Evolutionary conservation across 2,329 filamentous ascomycete species (phyloP).

Genomic region (Fusarium nodosum): DNA sequence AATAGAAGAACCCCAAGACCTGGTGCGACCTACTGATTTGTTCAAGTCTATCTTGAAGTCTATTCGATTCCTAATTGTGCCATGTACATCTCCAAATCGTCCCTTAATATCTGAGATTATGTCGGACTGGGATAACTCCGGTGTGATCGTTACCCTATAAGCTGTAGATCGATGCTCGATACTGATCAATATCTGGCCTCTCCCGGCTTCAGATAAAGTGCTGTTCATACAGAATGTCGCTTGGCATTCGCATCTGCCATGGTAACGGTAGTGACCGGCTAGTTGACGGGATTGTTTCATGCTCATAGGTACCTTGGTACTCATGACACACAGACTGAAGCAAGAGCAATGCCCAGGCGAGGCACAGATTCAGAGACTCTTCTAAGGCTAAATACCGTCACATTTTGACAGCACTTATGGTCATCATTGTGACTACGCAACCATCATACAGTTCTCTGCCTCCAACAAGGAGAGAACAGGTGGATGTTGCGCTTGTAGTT

Average conservation of each 20-base stretch:
- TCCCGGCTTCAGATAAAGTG: background rate
- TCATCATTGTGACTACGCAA: background rate
- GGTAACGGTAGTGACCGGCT: background rate
- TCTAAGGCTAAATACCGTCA: background rate
- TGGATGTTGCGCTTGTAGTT: background rate
- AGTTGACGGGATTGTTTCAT: constrained; percentile 10
- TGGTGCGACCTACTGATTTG: background rate
- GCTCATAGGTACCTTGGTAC: background rate
- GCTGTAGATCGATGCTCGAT: background rate
- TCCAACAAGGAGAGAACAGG: background rate
- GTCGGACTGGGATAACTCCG: background rate
- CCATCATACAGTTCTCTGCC: background rate
- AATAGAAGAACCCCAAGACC: background rate
- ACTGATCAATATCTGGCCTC: background rate
- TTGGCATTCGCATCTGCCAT: background rate
- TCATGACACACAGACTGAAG: constrained; percentile 12
- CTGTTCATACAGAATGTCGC: background rate
- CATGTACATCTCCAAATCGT: background rate
- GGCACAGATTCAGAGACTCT: background rate
- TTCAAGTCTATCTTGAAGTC: background rate
- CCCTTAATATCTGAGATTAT: background rate
- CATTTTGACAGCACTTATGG: background rate
- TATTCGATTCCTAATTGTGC: background rate
- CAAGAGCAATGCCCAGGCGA: background rate
- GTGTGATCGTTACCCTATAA: background rate